Conservation (phyloP, 805 yeast genomes). For the Clavispora fructus region DNA sequence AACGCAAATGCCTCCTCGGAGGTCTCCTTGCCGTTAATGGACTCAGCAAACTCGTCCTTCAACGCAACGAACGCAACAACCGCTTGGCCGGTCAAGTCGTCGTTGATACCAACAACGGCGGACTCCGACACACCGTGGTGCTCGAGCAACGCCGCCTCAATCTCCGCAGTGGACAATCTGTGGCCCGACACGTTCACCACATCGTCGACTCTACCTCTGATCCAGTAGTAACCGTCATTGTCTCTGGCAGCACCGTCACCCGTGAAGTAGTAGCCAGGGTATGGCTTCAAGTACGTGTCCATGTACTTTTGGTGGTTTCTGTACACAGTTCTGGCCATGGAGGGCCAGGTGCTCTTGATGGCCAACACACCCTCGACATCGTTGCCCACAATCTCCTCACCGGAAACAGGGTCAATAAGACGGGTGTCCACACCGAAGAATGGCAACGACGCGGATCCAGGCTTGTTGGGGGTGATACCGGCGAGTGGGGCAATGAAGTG, state of each 20-base stretch:
- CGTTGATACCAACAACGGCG: slow-evolving; percentile 80
- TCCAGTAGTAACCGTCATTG: slow-evolving; percentile 80
- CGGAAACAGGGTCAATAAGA: slow-evolving; percentile 69
- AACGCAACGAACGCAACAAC: slow-evolving; percentile 78
- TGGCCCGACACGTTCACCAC: slow-evolving; percentile 86
- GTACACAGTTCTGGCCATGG: slow-evolving; percentile 81
- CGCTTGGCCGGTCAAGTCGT: slow-evolving; percentile 83
- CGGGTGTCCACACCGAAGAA: slow-evolving; percentile 76
- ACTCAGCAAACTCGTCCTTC: slow-evolving; percentile 42
- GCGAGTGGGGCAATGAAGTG: slow-evolving; percentile 76
- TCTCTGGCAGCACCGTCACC: slow-evolving; percentile 92
- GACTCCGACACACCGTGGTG: slow-evolving; percentile 67
- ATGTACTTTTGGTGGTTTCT: slow-evolving; percentile 66
- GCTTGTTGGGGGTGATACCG: slow-evolving; percentile 71
- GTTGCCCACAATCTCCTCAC: slow-evolving; percentile 61
- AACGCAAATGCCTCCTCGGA: slow-evolving; percentile 46
- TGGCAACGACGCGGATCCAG: slow-evolving; percentile 82
- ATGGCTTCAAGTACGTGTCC: slow-evolving; percentile 80
- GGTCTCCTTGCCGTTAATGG: slow-evolving; percentile 23
- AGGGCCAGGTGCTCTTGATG: slow-evolving; percentile 72
- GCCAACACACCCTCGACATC: slow-evolving; percentile 81
- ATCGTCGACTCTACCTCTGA: slow-evolving; percentile 82
- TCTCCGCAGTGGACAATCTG: slow-evolving; percentile 83
- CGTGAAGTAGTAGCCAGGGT: slow-evolving; percentile 77
- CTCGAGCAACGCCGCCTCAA: slow-evolving; percentile 77